phyloP scores from a whole-genome alignment of 73 alveolate species.

The Paramecium biaurelia region DNA sequence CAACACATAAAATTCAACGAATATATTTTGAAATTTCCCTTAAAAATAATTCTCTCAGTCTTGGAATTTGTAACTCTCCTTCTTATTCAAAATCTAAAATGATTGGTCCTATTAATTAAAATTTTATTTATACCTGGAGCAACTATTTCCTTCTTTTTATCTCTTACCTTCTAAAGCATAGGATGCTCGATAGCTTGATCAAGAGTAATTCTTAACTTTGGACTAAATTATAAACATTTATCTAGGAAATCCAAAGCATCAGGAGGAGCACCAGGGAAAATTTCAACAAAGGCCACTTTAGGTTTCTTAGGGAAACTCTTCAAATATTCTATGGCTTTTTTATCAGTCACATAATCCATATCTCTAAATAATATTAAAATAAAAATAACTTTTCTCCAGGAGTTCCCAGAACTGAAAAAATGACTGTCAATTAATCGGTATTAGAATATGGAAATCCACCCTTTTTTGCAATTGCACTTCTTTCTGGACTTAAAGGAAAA shows the following conservation, averaged over 20 bases:
- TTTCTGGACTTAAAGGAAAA: slow-evolving; percentile 96
- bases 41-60: slow-evolving; percentile 62
- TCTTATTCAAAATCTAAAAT: slow-evolving; percentile 64
- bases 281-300: slow-evolving; percentile 68
- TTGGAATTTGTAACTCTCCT: slow-evolving; percentile 60
- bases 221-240: slow-evolving; percentile 76
- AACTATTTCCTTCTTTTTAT: slow-evolving; percentile 49
- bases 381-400: slow-evolving; percentile 87
- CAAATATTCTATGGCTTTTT: slow-evolving; percentile 85
- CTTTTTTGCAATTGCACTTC: slow-evolving; percentile 76
- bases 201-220: slow-evolving; percentile 84
- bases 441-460: slow-evolving; percentile 87
- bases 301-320: slow-evolving; percentile 73
- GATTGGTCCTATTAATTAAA: slow-evolving; percentile 31
- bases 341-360: slow-evolving; percentile 82
- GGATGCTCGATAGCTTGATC: slow-evolving; percentile 89
- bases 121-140: slow-evolving; percentile 56
- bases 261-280: slow-evolving; percentile 77
- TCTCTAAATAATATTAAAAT: not conserved
- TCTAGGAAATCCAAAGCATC: slow-evolving; percentile 80
- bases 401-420: slow-evolving; percentile 89
- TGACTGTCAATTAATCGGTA: slow-evolving; percentile 88
- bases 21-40: slow-evolving; percentile 63
- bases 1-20: not conserved
- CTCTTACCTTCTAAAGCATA: slow-evolving; percentile 60